Evolutionary conservation across 441 rosid species (phyloP), one percentile per base, ranked within the genome.

Genomic region (Adansonia rubrostipa): DNA sequence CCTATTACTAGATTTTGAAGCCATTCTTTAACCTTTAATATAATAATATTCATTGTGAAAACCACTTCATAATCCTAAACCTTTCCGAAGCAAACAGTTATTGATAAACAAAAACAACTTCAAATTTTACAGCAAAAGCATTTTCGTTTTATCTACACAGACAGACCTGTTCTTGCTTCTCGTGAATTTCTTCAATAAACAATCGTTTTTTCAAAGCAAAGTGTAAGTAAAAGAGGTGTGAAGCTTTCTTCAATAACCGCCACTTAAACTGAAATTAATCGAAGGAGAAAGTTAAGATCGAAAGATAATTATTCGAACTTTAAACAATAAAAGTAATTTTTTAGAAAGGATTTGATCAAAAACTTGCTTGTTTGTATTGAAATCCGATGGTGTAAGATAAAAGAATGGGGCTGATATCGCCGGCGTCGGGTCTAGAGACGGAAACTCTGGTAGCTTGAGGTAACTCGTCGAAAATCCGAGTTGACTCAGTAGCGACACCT

Each of bases 1-100:
- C 94, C 99, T 70, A 97, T 91, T 90, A 99, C 99, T 88, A 97
- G 97, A 91, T 92, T 95, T 90, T 95, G 98, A 87, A 97, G 99
- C 99, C 99, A 97, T 82, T 95, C 99, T 95, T 91, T 97, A 89
- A 97, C 99, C 99, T 97, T 92, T 86, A 82, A 89, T 82, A 77
- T 79, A 84, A 85, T 78, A 85, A 85, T 79, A 78, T 80, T 81
- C 83, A 87, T 88, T 36, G 84, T 62, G 47, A 85, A 84, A 86
- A 82, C 64, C 70, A 80, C 73, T 87, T 92, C 88, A 91, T 88
- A 88, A 82, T 73, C 81, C 81, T 80, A 76, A 75, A 28, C 78
- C 75, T 78, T 85, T 85, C 76, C 61, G 80, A 85, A 73, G 77
- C 24, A 81, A 63, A 58, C 28, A 47, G 54, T 61, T 22, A 58